Base-by-base conservation (phyloP, 1,284 basidiomycete genomes). In the Peniophora sp. region DNA sequence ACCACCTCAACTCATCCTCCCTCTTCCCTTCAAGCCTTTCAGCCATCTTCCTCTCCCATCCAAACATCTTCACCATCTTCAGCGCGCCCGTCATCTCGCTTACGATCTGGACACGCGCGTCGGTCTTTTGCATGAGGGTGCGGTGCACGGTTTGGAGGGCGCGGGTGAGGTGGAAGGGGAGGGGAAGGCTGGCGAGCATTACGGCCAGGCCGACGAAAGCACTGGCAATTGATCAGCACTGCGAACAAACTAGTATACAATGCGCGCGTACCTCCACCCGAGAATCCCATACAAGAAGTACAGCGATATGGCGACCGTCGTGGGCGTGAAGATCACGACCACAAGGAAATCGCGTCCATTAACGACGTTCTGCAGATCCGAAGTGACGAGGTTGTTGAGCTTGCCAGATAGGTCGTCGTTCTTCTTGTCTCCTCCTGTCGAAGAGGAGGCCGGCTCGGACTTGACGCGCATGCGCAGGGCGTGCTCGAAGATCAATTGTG, bases 61-160 rank as follows among this genome's bases (percentile, higher is more conserved):
- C 80, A 56, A 83, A 83, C 58, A 82, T 69, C 64, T 82, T 81
- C 63, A 78, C 65, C 69, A 80, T 79, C 39, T 77, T 67, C n/a
- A 73, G 57, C 39, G 72, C 65, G 47, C 62, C 68, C 67, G 72
- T 65, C 32, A 61, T 68, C 58, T 80, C 78, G 0, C 77, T 75
- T 41, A 77, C 70, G 2, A 63, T 60, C 55, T 78, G 74, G 0
- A 79, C 72, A 15, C 78, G 66, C 2, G 67, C 68, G 55, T 79
- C 77, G 9, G 74, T 78, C 67, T 60, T 74, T 12, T 32, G 27
- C 27, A 12, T 32, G 27, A 32, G 27, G 5, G 12, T 32, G 27
- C 27, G 27, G 27, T 32, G 27, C 27, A 65, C 55, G 1, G 54
- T 56, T 49, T 66, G 63, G 8, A 68, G 57, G 18, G 57, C 47